Evolutionary conservation across 129 eudicot species (phyloP), one percentile per base, ranked within the genome.

Genomic region (Saposhnikovia divaricata): DNA sequence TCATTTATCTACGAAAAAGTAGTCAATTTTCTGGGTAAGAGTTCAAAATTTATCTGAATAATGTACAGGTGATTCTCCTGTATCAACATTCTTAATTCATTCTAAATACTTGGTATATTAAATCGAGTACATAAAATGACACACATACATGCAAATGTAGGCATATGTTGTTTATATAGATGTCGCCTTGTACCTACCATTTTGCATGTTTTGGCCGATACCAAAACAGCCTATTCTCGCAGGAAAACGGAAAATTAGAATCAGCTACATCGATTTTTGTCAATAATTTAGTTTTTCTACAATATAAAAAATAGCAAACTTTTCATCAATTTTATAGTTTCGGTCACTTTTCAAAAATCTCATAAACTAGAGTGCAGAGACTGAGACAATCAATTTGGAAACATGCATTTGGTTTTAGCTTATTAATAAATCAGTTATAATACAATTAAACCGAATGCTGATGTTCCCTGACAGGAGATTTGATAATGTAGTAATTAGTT

Each of bases 381-480:
- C 38, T 45, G 50, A 46, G 78, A 74, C 39, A 74, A 10, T 12
- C 40, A 27, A 25, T 74, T 74, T 46, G 78, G 61, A 74, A 27
- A n/a, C 61, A 74, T 25, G 40, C 78, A 23, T 74, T 45, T 74
- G 78, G 50, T 11, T 74, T 25, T 44, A 74, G 31, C 77, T 42
- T 43, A 74, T 5, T 19, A 4, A n/a, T n/a, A n/a, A n/a, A 4
- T 23, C 76, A 3, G n/a, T 23, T 19, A 25, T 23, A 23, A 19
- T 42, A n/a, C 7, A 73, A 72, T 19, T 42, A 73, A 48, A 43
- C 55, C 5, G 77, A 44, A 42, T 42, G 77, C 55, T 73, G 37
- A 23, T 42, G 77, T 73, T 73, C 23, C 27, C 12, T 74, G 47
- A 25, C 4, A 27, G 37, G 10, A 45, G 78, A 42, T 42, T 74